Evolutionary conservation across 345 rosid genomes (phyloP).

Genomic region (Aquilaria malaccensis): DNA sequence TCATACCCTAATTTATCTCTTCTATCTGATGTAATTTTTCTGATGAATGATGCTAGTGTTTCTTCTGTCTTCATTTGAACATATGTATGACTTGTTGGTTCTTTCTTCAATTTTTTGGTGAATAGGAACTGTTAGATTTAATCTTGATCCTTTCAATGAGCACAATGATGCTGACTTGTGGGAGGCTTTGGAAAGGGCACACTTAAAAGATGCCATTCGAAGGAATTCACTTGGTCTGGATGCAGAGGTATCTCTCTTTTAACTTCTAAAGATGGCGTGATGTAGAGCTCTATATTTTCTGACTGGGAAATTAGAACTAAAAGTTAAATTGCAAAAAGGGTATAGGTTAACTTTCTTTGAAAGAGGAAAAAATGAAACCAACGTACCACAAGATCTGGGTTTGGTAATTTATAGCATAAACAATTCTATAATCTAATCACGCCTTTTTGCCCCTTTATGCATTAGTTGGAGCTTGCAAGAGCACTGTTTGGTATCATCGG

Average conservation of each 20-base stretch:
- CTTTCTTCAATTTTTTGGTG: conserved; percentile 5
- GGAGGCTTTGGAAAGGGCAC: conserved; percentile 98
- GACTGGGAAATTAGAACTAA: too few species aligned
- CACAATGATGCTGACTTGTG: conserved; percentile 98
- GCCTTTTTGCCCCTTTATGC: too few species aligned
- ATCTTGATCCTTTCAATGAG: conserved; percentile 95
- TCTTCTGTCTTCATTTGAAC: not conserved
- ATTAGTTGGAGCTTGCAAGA: too few species aligned
- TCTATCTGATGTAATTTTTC: not conserved
- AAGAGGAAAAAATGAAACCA: too few species aligned
- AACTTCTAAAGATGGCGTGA: not conserved
- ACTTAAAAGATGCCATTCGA: conserved; percentile 82
- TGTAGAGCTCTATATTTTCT: not conserved
- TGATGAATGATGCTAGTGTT: not conserved
- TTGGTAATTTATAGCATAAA: too few species aligned
- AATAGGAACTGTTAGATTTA: conserved; percentile 87
- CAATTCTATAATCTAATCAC: too few species aligned
- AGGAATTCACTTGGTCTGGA: conserved; percentile 81
- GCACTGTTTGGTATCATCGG: too few species aligned
- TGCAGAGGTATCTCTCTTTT: conserved; percentile 56
- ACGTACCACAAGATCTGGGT: too few species aligned
- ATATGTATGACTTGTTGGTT: not conserved
- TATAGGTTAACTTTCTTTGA: not conserved
- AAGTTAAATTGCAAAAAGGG: too few species aligned
- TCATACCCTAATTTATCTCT: not conserved